Evolutionary conservation across 2,329 filamentous ascomycete genomes (phyloP).

Genomic region (Tolypocladium album): DNA sequence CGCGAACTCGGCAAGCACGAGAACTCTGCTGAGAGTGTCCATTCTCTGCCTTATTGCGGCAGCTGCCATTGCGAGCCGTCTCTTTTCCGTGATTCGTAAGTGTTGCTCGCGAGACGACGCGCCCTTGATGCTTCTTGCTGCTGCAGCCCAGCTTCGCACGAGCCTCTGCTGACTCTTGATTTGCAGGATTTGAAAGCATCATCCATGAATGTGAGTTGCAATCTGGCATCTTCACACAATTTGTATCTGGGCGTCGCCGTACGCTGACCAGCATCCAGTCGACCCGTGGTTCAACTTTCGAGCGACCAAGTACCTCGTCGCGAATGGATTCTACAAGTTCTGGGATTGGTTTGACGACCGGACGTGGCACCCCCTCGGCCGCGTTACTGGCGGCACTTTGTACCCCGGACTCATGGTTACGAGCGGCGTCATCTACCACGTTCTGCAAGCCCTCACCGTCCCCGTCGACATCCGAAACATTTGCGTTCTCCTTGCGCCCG

Average conservation of each 20-base stretch:
- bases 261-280: conserved; percentile 46
- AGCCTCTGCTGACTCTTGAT: conserved; percentile 18
- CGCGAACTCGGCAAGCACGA: conserved; percentile 71
- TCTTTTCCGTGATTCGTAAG: conserved; percentile 97
- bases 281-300: conserved; percentile 99
- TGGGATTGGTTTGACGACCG: conserved; percentile 99
- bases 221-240: not conserved
- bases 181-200: conserved; percentile 86
- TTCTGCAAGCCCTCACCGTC: conserved; percentile 76
- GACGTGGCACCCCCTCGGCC: conserved; percentile 98
- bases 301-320: conserved; percentile 93
- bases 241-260: not conserved
- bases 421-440: conserved; percentile 91
- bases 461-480: conserved; percentile 98
- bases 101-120: conserved; percentile 13
- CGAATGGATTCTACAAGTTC: conserved; percentile 96
- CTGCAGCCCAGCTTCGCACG: not conserved
- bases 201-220: conserved; percentile 89
- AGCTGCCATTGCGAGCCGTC: conserved; percentile 81
- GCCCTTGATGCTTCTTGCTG: not conserved
- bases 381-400: conserved; percentile 96
- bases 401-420: conserved; percentile 99
- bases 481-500: conserved; percentile 91
- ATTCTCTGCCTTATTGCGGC: conserved; percentile 88
- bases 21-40: conserved; percentile 75